Evolutionary conservation across 2,329 filamentous ascomycete genomes (phyloP).

Genomic region (Aspergillus clavatus): DNA sequence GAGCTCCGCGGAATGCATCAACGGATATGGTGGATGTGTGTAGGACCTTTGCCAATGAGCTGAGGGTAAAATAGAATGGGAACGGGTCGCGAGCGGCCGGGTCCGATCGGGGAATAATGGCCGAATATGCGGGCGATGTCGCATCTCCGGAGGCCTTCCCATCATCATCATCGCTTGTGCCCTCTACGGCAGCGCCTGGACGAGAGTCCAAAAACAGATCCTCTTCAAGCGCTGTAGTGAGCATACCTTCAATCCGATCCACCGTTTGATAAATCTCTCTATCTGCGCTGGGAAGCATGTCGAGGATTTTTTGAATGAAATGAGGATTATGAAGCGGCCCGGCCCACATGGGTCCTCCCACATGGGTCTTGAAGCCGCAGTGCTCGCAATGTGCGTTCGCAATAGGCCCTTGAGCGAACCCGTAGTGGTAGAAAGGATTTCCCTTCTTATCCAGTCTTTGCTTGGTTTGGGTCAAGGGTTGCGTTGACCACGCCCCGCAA

Average conservation of each 20-base stretch:
- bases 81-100: constrained; percentile 65
- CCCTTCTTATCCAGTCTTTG: constrained; percentile 65
- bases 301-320: constrained; percentile 76
- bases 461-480: constrained; percentile 68
- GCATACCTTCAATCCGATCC: constrained; percentile 81
- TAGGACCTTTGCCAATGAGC: constrained; percentile 67
- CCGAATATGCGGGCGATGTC: constrained; percentile 20
- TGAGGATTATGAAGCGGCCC: constrained; percentile 79
- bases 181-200: constrained; percentile 7
- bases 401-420: constrained; percentile 66
- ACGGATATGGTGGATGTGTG: constrained; percentile 77
- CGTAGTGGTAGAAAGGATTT: constrained; percentile 70
- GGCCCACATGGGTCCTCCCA: constrained; percentile 92
- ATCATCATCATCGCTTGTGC: constrained; percentile 8
- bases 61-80: constrained; percentile 83
- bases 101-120: constrained; percentile 47
- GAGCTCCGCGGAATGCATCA: constrained; percentile 72
- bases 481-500: constrained; percentile 86
- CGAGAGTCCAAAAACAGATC: constrained; percentile 30
- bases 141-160: constrained; percentile 7
- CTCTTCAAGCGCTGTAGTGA: constrained; percentile 83
- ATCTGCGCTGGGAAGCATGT: constrained; percentile 63
- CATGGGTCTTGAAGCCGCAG: constrained; percentile 79
- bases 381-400: constrained; percentile 67
- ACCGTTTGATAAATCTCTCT: constrained; percentile 71